These are phyloP conservation scores for Capsicum pubescens DNA, from an alignment of 257 asterid genomes.

Conservation along the genomic window DNA sequence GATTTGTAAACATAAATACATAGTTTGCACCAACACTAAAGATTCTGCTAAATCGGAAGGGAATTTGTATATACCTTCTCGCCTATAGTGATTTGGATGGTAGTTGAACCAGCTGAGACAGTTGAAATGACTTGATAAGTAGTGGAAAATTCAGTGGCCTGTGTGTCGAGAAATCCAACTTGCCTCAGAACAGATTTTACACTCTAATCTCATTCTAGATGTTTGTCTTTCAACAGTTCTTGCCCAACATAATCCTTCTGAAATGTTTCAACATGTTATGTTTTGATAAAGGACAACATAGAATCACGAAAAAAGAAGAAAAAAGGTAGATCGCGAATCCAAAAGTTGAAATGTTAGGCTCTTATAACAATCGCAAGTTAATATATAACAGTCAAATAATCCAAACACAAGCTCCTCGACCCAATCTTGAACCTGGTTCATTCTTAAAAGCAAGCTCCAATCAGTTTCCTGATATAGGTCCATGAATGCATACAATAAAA, in stretches of 20 bases:
- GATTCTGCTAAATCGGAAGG: too few relatives aligned
- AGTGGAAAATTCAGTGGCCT: slow-evolving; percentile 70
- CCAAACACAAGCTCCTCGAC: not conserved
- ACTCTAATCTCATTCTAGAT: slow-evolving; percentile 84
- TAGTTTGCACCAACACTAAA: too few relatives aligned
- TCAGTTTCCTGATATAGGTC: too few relatives aligned
- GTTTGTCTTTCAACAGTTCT: slow-evolving; percentile 94
- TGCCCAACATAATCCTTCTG: slow-evolving; percentile 93
- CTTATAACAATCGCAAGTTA: not conserved
- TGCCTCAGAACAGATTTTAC: slow-evolving; percentile 75
- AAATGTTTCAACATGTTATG: slow-evolving; percentile 23
- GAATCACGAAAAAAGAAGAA: not conserved
- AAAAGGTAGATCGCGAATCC: not conserved
- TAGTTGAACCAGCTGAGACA: slow-evolving; percentile 66
- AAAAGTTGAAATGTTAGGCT: not conserved
- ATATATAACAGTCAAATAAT: not conserved
- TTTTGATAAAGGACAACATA: not conserved
- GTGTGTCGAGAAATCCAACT: slow-evolving; percentile 84
- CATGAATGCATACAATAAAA: too few relatives aligned
- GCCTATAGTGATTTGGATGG: slow-evolving; percentile 72
- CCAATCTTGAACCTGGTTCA: not conserved
- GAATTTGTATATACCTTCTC: slow-evolving; percentile 57
- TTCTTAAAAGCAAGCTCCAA: not conserved
- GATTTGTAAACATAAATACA: too few relatives aligned
- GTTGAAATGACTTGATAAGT: slow-evolving; percentile 75